A percentile compares a stretch with the other conserved stretches of the same genome.
Evolutionary conservation across 305 asterid genomes (phyloP).

Genomic region (Rubia tinctorum): DNA sequence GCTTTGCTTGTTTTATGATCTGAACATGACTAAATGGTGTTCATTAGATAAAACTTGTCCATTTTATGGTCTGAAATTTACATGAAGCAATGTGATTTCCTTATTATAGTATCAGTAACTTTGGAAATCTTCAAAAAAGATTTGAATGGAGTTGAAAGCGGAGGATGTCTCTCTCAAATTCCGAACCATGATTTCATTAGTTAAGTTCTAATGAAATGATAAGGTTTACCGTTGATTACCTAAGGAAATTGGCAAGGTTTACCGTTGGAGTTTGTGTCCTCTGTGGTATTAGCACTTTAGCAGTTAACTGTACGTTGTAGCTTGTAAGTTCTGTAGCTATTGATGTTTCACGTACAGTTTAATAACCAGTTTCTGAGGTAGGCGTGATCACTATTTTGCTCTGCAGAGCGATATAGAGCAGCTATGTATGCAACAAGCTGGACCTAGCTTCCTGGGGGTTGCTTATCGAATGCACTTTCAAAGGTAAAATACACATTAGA

Average conservation of each 20-base stretch:
- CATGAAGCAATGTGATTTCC: not conserved
- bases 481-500: constrained; percentile 35
- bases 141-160: too few species aligned
- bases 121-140: not conserved
- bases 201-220: too few species aligned
- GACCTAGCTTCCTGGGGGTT: constrained; percentile 82
- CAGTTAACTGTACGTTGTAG: not conserved
- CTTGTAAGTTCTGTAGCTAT: not conserved
- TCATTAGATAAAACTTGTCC: not conserved
- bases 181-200: too few species aligned
- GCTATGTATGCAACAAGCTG: constrained; percentile 96
- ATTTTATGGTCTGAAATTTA: not conserved
- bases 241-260: not conserved
- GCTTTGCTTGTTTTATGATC: not conserved
- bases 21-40: not conserved
- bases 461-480: constrained; percentile 88
- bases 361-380: not conserved
- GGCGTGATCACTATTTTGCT: constrained; percentile 11
- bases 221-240: too few species aligned
- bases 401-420: constrained; percentile 90
- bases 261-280: not conserved
- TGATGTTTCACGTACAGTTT: not conserved
- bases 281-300: not conserved
- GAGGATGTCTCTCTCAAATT: too few species aligned
- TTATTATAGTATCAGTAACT: not conserved